These are phyloP conservation scores for Otatea glauca DNA, from an alignment of 176 grass and related monocot species.

Conservation along the genomic window DNA sequence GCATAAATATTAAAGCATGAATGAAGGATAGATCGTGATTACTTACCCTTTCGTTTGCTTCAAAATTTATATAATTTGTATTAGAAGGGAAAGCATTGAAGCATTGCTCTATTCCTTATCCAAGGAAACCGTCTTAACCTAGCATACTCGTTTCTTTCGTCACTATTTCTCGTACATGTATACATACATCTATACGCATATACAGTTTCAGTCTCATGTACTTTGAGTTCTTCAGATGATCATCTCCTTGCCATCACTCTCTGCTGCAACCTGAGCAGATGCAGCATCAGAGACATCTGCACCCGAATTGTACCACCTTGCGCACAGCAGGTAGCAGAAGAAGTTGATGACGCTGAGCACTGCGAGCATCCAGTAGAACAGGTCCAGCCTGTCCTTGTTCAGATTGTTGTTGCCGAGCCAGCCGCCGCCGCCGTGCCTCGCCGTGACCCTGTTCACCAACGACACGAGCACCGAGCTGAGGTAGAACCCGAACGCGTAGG, in stretches of 20 bases:
- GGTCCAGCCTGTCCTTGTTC: constrained; percentile 83
- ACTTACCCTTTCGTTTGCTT: no score
- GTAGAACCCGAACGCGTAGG: constrained; percentile 97
- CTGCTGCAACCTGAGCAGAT: constrained; percentile 52
- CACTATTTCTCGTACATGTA: constrained; percentile 23
- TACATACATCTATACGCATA: constrained; percentile 46
- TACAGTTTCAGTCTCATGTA: constrained; percentile 39
- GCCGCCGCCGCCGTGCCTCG: constrained; percentile 44
- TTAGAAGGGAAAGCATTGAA: no score
- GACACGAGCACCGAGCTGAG: constrained; percentile 89
- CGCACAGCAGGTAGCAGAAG: constrained; percentile 78
- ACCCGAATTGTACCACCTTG: constrained; percentile 66
- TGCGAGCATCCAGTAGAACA: constrained; percentile 88
- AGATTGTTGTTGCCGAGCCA: constrained; percentile 88
- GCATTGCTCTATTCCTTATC: constrained; percentile 1
- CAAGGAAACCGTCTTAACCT: constrained; percentile 25
- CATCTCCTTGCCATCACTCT: constrained; percentile 51
- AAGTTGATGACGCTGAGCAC: constrained; percentile 88
- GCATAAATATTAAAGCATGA: no score
- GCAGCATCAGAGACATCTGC: constrained; percentile 21
- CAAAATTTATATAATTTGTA: no score
- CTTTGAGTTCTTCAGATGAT: constrained; percentile 32
- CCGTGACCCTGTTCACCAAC: constrained; percentile 81
- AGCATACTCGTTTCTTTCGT: background rate
- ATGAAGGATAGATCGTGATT: no score